A percentile compares a stretch with the other conserved stretches of the same genome.
These are phyloP conservation scores for Peronospora farinosa DNA, from an alignment of 352 stramenopile genomes.

Conservation along the genomic window DNA sequence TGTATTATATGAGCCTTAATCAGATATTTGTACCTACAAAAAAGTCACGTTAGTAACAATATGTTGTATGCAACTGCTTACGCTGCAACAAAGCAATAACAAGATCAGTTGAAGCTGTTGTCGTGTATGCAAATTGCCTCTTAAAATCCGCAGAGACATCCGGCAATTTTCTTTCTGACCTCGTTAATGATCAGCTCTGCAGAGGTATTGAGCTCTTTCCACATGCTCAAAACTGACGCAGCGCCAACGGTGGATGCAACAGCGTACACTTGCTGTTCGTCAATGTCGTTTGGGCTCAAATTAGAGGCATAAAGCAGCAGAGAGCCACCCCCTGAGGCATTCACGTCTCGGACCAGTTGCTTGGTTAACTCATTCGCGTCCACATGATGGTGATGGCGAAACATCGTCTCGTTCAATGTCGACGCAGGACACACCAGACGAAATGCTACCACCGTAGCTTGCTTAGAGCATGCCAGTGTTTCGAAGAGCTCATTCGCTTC, in stretches of 20 bases:
- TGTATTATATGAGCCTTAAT: no score
- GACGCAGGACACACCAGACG: conserved; percentile 45
- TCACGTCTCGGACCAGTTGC: conserved; percentile 54
- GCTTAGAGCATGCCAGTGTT: conserved; percentile 1
- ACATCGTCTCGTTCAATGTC: conserved; percentile 49
- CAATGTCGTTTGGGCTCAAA: conserved; percentile 4
- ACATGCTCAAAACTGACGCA: conserved; percentile 50
- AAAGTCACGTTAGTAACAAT: no score
- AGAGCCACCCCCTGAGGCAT: conserved; percentile 42
- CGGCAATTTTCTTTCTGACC: conserved; percentile 49
- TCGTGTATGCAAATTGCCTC: not conserved
- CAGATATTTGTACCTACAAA: no score
- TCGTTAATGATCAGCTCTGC: conserved; percentile 42
- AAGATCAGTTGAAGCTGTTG: conserved; percentile 9
- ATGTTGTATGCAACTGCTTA: not conserved
- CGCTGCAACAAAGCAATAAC: conserved; percentile 1
- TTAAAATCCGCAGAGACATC: conserved; percentile 67
- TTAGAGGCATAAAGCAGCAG: conserved; percentile 30
- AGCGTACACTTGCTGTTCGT: conserved; percentile 26
- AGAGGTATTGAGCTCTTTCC: conserved; percentile 38
- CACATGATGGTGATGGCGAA: conserved; percentile 67
- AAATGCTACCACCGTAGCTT: conserved; percentile 29
- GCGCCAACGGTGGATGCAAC: conserved; percentile 38
- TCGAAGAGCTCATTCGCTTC: conserved; percentile 44
- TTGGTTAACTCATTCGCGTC: conserved; percentile 64